Percentiles rank a stretch among this genome's conserved stretches.
phyloP scores from a whole-genome alignment of 106 monocot genomes.

The Apostasia ramifera region DNA sequence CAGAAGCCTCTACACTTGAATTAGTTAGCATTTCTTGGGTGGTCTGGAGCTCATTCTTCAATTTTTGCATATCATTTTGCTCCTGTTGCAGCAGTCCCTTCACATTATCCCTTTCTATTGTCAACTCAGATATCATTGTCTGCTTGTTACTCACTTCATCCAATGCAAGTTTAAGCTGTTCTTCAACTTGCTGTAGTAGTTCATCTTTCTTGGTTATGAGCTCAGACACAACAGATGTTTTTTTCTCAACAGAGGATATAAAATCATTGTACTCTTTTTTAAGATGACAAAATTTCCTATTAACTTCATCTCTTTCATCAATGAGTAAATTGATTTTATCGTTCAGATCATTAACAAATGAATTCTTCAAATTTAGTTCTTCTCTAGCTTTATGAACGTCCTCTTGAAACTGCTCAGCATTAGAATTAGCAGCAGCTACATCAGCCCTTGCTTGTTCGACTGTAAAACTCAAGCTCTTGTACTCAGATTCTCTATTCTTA shows the following conservation, averaged over 20 bases:
- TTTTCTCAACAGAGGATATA: slow-evolving; percentile 40
- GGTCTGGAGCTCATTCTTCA: slow-evolving; percentile 44
- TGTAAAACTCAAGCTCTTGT: slow-evolving; percentile 29
- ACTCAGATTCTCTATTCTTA: slow-evolving; percentile 43
- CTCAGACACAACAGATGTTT: slow-evolving; percentile 32
- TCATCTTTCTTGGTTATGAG: slow-evolving; percentile 57
- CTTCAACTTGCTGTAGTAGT: slow-evolving; percentile 37
- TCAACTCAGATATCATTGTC: slow-evolving; percentile 29
- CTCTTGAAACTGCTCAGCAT: slow-evolving; percentile 34
- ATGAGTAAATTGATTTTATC: slow-evolving; percentile 30
- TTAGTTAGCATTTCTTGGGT: slow-evolving; percentile 29
- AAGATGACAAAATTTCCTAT: slow-evolving; percentile 38
- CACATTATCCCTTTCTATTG: slow-evolving; percentile 50
- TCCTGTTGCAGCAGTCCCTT: slow-evolving; percentile 45
- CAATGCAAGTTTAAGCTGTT: slow-evolving; percentile 36
- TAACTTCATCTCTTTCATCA: slow-evolving; percentile 36
- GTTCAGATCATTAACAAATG: slow-evolving; percentile 33
- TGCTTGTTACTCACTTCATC: slow-evolving; percentile 25
- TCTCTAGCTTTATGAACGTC: slow-evolving; percentile 34
- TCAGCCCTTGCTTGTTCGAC: slow-evolving; percentile 43
- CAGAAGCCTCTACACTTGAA: slow-evolving; percentile 32
- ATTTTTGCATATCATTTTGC: slow-evolving; percentile 13
- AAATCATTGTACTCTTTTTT: slow-evolving; percentile 45
- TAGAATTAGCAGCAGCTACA: slow-evolving; percentile 37
- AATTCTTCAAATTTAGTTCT: slow-evolving; percentile 36